Evolutionary conservation across 2,329 filamentous ascomycete genomes (phyloP).

Genomic region (Colletotrichum liaoningense): DNA sequence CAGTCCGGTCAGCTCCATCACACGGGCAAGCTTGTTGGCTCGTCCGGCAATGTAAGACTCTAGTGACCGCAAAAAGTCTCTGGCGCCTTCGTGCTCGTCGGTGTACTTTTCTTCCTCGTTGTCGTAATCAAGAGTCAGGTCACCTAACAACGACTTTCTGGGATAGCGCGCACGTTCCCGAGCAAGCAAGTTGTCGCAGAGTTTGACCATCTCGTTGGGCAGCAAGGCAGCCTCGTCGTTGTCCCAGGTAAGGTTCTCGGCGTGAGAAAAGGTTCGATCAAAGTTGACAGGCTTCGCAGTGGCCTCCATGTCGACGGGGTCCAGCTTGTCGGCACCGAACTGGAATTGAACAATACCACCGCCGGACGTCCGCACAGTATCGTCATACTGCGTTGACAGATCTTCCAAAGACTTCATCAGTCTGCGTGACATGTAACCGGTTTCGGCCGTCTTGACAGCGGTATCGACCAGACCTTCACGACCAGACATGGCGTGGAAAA

Average conservation of each 20-base stretch:
- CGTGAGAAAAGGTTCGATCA: slow-evolving; percentile 88
- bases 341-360: slow-evolving; percentile 95
- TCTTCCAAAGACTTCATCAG: slow-evolving; percentile 99
- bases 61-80: slow-evolving; percentile 84
- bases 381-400: slow-evolving; percentile 91
- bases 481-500: slow-evolving; percentile 98
- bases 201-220: slow-evolving; percentile 77
- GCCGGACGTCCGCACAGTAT: slow-evolving; percentile 92
- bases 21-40: slow-evolving; percentile 65
- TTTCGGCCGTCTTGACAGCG: slow-evolving; percentile 98
- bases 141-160: slow-evolving; percentile 70
- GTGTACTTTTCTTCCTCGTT: slow-evolving; percentile 76
- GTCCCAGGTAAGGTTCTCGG: slow-evolving; percentile 80
- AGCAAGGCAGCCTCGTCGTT: slow-evolving; percentile 80
- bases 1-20: slow-evolving; percentile 33
- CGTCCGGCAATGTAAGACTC: slow-evolving; percentile 75
- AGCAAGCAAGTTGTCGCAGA: slow-evolving; percentile 76
- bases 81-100: slow-evolving; percentile 84
- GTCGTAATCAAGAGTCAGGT: slow-evolving; percentile 73
- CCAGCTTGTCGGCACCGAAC: slow-evolving; percentile 94
- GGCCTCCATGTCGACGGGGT: slow-evolving; percentile 98
- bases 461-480: slow-evolving; percentile 99
- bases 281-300: slow-evolving; percentile 93
- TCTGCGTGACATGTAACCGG: slow-evolving; percentile 97
- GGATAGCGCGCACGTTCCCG: slow-evolving; percentile 74